Evolutionary conservation across 352 stramenopile genomes (phyloP).

Genomic region (Phytophthora niederhauseri): DNA sequence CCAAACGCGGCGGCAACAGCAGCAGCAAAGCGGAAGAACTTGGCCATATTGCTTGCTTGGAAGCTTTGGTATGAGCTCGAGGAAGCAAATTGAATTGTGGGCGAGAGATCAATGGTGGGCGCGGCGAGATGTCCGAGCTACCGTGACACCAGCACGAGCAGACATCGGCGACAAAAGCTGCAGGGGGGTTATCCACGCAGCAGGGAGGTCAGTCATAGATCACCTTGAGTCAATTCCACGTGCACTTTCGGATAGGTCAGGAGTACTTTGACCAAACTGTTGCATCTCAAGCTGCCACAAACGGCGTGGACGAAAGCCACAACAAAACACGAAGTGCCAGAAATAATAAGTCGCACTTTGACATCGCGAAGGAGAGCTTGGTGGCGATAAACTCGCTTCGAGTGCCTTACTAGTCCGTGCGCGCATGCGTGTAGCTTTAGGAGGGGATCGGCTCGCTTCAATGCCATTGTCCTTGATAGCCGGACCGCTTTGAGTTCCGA

Average conservation of each 20-base stretch:
- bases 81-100: slow-evolving; percentile 36
- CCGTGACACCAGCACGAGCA: slow-evolving; percentile 12
- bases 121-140: not conserved
- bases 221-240: slow-evolving; percentile 18
- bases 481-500: slow-evolving; percentile 14
- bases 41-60: slow-evolving; percentile 26
- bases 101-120: slow-evolving; percentile 5
- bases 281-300: slow-evolving; percentile 23
- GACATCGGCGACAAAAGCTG: slow-evolving; percentile 11
- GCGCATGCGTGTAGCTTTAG: not conserved
- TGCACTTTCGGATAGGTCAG: slow-evolving; percentile 17
- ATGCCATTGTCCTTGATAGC: slow-evolving; percentile 13
- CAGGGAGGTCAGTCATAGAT: slow-evolving; percentile 20
- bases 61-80: slow-evolving; percentile 26
- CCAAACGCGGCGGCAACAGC: slow-evolving; percentile 15
- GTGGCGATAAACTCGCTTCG: not conserved
- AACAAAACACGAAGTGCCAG: slow-evolving; percentile 12
- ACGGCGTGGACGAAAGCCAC: not conserved
- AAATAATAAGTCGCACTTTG: slow-evolving; percentile 9
- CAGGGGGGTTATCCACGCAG: slow-evolving; percentile 5
- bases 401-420: not conserved
- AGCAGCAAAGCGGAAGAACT: slow-evolving; percentile 27
- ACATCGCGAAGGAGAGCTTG: not conserved
- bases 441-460: slow-evolving; percentile 7
- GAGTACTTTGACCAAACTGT: slow-evolving; percentile 23